A percentile compares a stretch with the other conserved stretches of the same genome.
Conservation (phyloP, 2,329 filamentous ascomycete species). For the Aspergillus ochraceus region DNA sequence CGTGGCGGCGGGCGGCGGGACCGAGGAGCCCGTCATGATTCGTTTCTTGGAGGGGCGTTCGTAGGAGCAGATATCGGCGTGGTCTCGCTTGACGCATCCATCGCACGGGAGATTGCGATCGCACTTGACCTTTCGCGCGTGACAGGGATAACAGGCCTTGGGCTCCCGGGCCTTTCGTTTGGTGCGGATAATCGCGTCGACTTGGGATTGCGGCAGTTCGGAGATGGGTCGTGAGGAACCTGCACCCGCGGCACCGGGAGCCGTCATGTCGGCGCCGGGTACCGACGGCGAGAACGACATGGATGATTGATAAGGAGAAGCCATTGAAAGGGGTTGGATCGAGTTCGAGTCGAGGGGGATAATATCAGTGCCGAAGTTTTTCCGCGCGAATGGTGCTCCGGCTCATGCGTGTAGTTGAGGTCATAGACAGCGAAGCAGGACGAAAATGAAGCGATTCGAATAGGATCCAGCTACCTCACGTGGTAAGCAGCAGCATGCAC, state of each 20-base stretch:
- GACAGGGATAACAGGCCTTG: slow-evolving; percentile 48
- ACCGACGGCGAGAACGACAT: slow-evolving; percentile 31
- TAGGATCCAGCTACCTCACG: background rate
- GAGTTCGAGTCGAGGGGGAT: background rate
- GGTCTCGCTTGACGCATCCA: slow-evolving; percentile 51
- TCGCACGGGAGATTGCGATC: slow-evolving; percentile 51
- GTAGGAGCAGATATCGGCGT: slow-evolving; percentile 51
- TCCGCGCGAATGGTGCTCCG: background rate
- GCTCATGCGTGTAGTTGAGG: background rate
- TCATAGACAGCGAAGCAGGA: background rate
- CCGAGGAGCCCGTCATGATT: slow-evolving; percentile 23
- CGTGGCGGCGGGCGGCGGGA: slow-evolving; percentile 14
- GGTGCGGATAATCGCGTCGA: slow-evolving; percentile 49
- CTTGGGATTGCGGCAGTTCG: slow-evolving; percentile 47
- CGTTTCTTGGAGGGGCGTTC: slow-evolving; percentile 50
- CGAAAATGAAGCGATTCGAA: background rate
- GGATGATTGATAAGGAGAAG: slow-evolving; percentile 31
- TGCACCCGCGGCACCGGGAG: slow-evolving; percentile 11
- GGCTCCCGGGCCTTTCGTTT: slow-evolving; percentile 51
- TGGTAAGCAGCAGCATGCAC: background rate
- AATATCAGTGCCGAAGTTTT: background rate
- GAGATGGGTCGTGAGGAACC: slow-evolving; percentile 28
- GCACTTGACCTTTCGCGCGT: slow-evolving; percentile 51
- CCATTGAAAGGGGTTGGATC: slow-evolving; percentile 16
- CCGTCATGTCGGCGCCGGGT: slow-evolving; percentile 22